A percentile compares a stretch with the other conserved stretches of the same genome.
These are phyloP conservation scores for Vigna trinervia DNA, from an alignment of 306 rosid species.

Conservation along the genomic window DNA sequence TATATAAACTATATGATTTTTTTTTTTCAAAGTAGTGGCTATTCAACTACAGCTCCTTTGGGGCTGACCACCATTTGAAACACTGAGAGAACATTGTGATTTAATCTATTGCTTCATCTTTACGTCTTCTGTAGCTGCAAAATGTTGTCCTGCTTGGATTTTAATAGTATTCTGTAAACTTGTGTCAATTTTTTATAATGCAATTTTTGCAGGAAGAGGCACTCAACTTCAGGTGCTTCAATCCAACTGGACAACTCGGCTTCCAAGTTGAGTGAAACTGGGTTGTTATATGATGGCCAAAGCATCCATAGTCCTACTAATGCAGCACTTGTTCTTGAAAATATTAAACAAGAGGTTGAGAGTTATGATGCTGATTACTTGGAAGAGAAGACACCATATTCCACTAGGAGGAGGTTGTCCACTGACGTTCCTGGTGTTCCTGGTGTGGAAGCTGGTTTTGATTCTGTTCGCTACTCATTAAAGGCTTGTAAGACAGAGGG, in stretches of 20 bases:
- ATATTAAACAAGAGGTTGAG: constrained; percentile 80
- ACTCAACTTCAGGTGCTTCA: constrained; percentile 57
- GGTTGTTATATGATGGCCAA: constrained; percentile 73
- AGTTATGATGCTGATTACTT: constrained; percentile 56
- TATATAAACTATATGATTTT: background rate
- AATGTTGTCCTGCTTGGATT: background rate
- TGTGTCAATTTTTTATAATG: constrained; percentile 14
- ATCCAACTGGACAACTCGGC: constrained; percentile 58
- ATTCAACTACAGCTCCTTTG: background rate
- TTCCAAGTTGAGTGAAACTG: constrained; percentile 63
- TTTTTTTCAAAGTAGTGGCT: background rate
- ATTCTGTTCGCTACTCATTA: constrained; percentile 63
- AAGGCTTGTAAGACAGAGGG: constrained; percentile 76
- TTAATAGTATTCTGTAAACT: background rate
- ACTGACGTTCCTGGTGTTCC: constrained; percentile 57
- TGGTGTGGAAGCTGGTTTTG: constrained; percentile 59
- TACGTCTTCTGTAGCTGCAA: background rate
- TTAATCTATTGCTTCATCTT: background rate
- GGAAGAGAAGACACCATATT: constrained; percentile 57
- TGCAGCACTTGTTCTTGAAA: constrained; percentile 91
- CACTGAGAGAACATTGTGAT: constrained; percentile 3
- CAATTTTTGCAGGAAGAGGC: constrained; percentile 73
- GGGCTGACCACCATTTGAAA: background rate
- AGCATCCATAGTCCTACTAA: constrained; percentile 86
- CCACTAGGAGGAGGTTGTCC: constrained; percentile 62